Conservation (phyloP, 2,329 filamentous ascomycete species). For the Rutstroemia sp. region DNA sequence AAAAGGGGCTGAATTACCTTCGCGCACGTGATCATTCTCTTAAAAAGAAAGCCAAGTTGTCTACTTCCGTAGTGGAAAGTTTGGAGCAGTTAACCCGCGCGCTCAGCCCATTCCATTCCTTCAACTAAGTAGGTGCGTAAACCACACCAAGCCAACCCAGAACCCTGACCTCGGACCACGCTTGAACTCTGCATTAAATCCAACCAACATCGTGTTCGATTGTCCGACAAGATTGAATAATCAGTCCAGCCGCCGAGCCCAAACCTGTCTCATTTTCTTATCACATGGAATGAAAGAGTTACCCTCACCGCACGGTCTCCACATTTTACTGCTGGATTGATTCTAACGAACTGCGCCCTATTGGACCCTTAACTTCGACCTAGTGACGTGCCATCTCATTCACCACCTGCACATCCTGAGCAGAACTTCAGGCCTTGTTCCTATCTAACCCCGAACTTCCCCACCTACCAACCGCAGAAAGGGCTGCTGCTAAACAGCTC, state of each 20-base stretch:
- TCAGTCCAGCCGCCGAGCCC: conserved; percentile 4
- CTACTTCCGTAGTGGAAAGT: too few relatives aligned
- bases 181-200: conserved; percentile 1
- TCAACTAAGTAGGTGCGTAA: background rate
- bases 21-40: too few relatives aligned
- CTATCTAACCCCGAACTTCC: conserved; percentile 6
- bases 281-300: conserved; percentile 6
- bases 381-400: conserved; percentile 11
- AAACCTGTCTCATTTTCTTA: conserved; percentile 5
- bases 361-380: conserved; percentile 1
- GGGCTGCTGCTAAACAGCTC: conserved; percentile 71
- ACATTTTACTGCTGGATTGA: conserved; percentile 1
- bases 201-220: conserved; percentile 7
- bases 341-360: conserved; percentile 1
- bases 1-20: too few relatives aligned
- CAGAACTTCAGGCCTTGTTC: background rate
- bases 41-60: too few relatives aligned
- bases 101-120: background rate
- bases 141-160: too few relatives aligned
- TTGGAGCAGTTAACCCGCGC: too few relatives aligned
- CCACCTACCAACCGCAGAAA: conserved; percentile 24
- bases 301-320: conserved; percentile 7
- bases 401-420: conserved; percentile 1
- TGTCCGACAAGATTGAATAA: background rate
- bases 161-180: background rate